A percentile compares a stretch with the other conserved stretches of the same genome.
Evolutionary conservation across 2,329 filamentous ascomycete genomes (phyloP).

Genomic region (Colletotrichum kahawae): DNA sequence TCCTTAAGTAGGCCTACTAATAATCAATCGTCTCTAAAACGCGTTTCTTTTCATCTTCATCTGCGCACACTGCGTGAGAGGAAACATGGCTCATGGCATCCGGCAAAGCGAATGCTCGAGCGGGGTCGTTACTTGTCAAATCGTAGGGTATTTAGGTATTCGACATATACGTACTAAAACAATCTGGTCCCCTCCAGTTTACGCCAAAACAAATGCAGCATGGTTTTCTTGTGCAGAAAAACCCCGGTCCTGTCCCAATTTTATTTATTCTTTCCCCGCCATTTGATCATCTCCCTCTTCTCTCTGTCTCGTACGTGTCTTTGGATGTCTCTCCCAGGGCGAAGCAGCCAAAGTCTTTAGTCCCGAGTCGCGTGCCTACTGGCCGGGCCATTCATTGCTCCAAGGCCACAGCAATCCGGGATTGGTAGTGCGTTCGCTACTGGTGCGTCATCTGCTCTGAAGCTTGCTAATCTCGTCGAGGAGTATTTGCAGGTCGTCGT

Average conservation of each 20-base stretch:
- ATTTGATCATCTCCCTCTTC: background rate
- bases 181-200: slow-evolving; percentile 18
- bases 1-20: slow-evolving; percentile 5
- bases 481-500: slow-evolving; percentile 86
- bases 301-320: background rate
- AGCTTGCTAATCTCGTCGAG: slow-evolving; percentile 91
- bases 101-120: background rate
- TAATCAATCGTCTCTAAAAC: background rate
- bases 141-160: slow-evolving; percentile 23
- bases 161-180: slow-evolving; percentile 19
- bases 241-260: background rate
- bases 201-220: slow-evolving; percentile 23
- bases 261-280: background rate
- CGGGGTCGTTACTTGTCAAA: background rate
- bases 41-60: background rate
- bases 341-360: background rate
- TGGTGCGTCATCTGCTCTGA: slow-evolving; percentile 37
- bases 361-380: background rate
- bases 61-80: background rate
- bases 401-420: background rate
- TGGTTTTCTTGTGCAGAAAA: slow-evolving; percentile 7
- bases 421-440: background rate
- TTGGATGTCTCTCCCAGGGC: background rate
- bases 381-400: background rate
- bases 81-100: background rate